A percentile compares a stretch with the other conserved stretches of the same genome.
Conservation (phyloP, 2,329 filamentous ascomycete species). For the Arthroderma sp. region DNA sequence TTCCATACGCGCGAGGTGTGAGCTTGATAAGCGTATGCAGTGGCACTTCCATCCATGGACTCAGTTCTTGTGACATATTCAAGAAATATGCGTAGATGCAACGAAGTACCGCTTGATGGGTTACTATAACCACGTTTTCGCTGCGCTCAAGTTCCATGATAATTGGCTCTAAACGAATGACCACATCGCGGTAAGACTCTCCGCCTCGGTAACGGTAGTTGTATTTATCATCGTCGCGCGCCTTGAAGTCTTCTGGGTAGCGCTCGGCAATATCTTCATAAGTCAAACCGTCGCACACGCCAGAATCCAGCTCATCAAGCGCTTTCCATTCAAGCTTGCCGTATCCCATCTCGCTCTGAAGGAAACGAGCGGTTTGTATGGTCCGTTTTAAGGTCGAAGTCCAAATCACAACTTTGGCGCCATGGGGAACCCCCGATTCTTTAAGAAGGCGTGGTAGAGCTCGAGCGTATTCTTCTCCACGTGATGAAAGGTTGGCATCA, state of each 20-base stretch:
- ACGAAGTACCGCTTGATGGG: conserved; percentile 87
- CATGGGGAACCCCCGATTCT: conserved; percentile 65
- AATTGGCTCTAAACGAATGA: conserved; percentile 93
- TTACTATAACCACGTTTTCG: conserved; percentile 95
- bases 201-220: conserved; percentile 97
- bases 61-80: conserved; percentile 85
- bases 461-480: conserved; percentile 75
- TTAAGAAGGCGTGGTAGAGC: conserved; percentile 74
- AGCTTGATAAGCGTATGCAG: conserved; percentile 94
- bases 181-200: conserved; percentile 90
- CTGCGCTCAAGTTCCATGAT: conserved; percentile 97
- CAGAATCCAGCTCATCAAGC: conserved; percentile 89
- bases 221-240: conserved; percentile 97
- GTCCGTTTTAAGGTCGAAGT: conserved; percentile 69
- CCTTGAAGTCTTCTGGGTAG: conserved; percentile 88
- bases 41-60: conserved; percentile 97
- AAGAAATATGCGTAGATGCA: conserved; percentile 99
- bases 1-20: conserved; percentile 86
- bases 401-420: conserved; percentile 56
- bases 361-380: conserved; percentile 76
- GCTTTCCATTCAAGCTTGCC: conserved; percentile 99
- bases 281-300: conserved; percentile 90
- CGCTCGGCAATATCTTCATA: conserved; percentile 86
- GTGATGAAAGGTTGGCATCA: conserved; percentile 71
- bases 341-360: conserved; percentile 56